phyloP scores from a whole-genome alignment of 2,329 filamentous ascomycete species.

The Scedosporium dehoogii region DNA sequence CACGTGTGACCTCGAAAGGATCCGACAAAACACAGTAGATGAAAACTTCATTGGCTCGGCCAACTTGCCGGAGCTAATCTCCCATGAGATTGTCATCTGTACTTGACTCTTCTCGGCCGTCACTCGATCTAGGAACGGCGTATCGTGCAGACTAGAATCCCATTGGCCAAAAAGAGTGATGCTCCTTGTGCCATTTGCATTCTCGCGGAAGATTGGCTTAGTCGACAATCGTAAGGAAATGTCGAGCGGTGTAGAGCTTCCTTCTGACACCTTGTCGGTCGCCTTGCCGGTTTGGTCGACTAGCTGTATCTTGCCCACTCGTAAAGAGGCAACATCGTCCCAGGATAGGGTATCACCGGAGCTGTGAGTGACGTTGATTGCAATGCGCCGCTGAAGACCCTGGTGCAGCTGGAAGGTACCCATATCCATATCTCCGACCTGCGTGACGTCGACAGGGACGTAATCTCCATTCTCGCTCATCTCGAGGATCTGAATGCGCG shows the following conservation, averaged over 20 bases:
- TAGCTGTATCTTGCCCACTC: slow-evolving; percentile 72
- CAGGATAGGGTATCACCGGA: slow-evolving; percentile 82
- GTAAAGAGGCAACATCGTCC: slow-evolving; percentile 69
- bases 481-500: slow-evolving; percentile 79
- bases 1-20: slow-evolving; percentile 73
- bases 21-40: slow-evolving; percentile 71
- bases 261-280: slow-evolving; percentile 55
- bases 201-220: slow-evolving; percentile 69
- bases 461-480: slow-evolving; percentile 88
- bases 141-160: slow-evolving; percentile 90
- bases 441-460: slow-evolving; percentile 82
- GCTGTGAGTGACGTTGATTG: slow-evolving; percentile 82
- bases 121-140: slow-evolving; percentile 83
- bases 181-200: slow-evolving; percentile 81
- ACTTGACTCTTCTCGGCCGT: slow-evolving; percentile 90
- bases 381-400: slow-evolving; percentile 79
- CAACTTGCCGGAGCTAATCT: slow-evolving; percentile 72
- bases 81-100: slow-evolving; percentile 79
- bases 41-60: slow-evolving; percentile 84
- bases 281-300: slow-evolving; percentile 79
- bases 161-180: slow-evolving; percentile 86
- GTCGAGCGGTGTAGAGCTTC: slow-evolving; percentile 52
- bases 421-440: slow-evolving; percentile 71
- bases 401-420: slow-evolving; percentile 94
- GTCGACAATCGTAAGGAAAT: slow-evolving; percentile 68